Evolutionary conservation across 2,329 filamentous ascomycete species (phyloP).

Genomic region (Penicillium sp.): DNA sequence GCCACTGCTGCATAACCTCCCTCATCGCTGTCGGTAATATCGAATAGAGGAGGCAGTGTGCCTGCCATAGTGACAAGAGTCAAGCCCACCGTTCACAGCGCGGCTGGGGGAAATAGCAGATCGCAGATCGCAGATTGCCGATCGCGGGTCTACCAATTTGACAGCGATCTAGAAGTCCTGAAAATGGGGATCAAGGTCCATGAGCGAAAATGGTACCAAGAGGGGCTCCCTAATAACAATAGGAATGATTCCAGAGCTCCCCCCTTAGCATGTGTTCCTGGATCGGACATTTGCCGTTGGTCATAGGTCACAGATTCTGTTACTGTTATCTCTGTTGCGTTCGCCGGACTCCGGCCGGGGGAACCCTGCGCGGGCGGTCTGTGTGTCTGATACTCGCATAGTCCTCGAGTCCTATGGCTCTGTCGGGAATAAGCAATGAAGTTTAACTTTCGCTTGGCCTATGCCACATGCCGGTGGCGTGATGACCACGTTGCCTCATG

Average conservation of each 20-base stretch:
- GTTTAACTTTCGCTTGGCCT: not conserved
- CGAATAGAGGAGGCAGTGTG: conserved; percentile 21
- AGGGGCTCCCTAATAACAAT: not conserved
- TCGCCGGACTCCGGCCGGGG: not conserved
- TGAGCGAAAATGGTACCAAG: not conserved
- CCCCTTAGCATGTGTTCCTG: not conserved
- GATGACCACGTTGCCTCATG: too few relatives aligned
- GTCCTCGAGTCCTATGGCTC: not conserved
- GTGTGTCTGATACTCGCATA: not conserved
- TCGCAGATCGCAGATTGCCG: conserved; percentile 8
- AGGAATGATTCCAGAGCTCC: not conserved
- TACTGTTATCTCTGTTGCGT: not conserved
- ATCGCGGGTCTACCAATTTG: conserved; percentile 1
- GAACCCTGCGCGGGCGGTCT: not conserved
- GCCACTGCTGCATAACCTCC: conserved; percentile 22
- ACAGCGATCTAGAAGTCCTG: not conserved
- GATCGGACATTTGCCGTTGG: not conserved
- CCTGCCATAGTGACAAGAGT: conserved; percentile 13
- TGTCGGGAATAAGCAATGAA: not conserved
- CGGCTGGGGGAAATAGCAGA: conserved; percentile 1
- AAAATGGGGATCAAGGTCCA: not conserved
- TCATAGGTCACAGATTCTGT: not conserved
- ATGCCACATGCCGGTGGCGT: not conserved
- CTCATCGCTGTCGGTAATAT: conserved; percentile 22
- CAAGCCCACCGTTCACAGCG: not conserved